Percentiles rank a stretch among this genome's conserved stretches.
These are phyloP conservation scores for Lachancea waltii DNA, from an alignment of 805 yeast genomes.

Conservation along the genomic window DNA sequence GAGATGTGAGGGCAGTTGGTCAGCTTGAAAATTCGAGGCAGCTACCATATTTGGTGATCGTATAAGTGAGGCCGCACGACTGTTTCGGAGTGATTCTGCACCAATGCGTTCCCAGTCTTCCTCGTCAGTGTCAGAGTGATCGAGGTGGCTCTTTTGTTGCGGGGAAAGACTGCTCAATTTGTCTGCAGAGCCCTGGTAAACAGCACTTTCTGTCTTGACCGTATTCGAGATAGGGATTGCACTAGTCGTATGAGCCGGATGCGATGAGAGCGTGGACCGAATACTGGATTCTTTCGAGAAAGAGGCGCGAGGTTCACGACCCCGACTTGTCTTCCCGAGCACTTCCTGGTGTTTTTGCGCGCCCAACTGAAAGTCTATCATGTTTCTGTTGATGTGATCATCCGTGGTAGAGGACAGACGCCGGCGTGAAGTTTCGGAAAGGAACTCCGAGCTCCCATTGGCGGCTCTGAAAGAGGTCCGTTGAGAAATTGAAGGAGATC, in stretches of 20 bases:
- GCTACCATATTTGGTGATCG: slow-evolving; percentile 6
- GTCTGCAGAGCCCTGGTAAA: slow-evolving; percentile 2
- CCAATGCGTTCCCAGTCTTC: slow-evolving; percentile 96
- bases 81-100: slow-evolving; percentile 53
- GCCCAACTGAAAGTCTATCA: slow-evolving; percentile 4
- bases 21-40: neutral
- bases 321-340: slow-evolving; percentile 16
- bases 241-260: slow-evolving; percentile 14
- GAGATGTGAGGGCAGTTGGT: slow-evolving; percentile 7
- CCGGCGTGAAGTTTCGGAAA: slow-evolving; percentile 4
- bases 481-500: slow-evolving; percentile 17
- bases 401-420: slow-evolving; percentile 5
- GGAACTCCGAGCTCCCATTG: slow-evolving; percentile 10
- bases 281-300: slow-evolving; percentile 31
- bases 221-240: neutral
- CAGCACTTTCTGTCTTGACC: neutral
- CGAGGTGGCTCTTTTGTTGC: slow-evolving; percentile 19
- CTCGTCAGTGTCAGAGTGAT: slow-evolving; percentile 78
- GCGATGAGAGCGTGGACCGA: slow-evolving; percentile 25
- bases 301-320: slow-evolving; percentile 33
- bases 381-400: slow-evolving; percentile 5
- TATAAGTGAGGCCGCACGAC: slow-evolving; percentile 13
- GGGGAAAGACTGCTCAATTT: slow-evolving; percentile 9
- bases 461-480: slow-evolving; percentile 12
- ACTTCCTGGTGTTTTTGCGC: slow-evolving; percentile 6